These are phyloP conservation scores for Penicillium brevicompactum DNA, from an alignment of 2,329 filamentous ascomycete species.

Conservation along the genomic window DNA sequence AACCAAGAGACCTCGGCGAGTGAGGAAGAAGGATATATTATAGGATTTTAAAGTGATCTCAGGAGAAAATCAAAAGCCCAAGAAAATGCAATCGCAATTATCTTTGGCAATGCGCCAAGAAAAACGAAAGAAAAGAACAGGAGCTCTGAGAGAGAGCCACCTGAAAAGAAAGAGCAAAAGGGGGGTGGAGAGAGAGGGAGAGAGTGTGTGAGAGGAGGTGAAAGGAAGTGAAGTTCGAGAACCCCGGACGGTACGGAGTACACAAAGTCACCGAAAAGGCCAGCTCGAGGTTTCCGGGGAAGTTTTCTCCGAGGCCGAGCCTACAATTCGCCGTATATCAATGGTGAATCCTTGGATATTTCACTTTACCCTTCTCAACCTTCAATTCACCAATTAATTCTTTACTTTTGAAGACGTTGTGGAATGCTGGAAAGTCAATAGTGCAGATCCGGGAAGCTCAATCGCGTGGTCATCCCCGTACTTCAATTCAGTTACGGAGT, in stretches of 20 bases:
- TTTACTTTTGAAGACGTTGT: background rate
- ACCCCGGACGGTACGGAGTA: constrained; percentile 20
- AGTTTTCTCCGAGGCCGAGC: constrained; percentile 27
- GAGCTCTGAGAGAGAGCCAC: constrained; percentile 16
- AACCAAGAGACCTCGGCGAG: background rate
- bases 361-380: background rate
- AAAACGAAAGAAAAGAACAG: constrained; percentile 21
- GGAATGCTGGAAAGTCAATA: background rate
- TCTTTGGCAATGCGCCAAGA: constrained; percentile 14
- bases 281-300: constrained; percentile 29
- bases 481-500: background rate
- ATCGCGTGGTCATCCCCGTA: background rate
- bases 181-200: constrained; percentile 14
- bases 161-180: constrained; percentile 14
- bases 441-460: background rate
- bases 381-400: too few species aligned
- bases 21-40: constrained; percentile 2
- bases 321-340: background rate
- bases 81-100: constrained; percentile 9
- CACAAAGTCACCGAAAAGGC: constrained; percentile 27
- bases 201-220: constrained; percentile 19
- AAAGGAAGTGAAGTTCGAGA: constrained; percentile 21
- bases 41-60: background rate
- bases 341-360: background rate
- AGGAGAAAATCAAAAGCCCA: background rate